These are phyloP conservation scores for Psidium guajava DNA, from an alignment of 345 rosid genomes.

Conservation along the genomic window DNA sequence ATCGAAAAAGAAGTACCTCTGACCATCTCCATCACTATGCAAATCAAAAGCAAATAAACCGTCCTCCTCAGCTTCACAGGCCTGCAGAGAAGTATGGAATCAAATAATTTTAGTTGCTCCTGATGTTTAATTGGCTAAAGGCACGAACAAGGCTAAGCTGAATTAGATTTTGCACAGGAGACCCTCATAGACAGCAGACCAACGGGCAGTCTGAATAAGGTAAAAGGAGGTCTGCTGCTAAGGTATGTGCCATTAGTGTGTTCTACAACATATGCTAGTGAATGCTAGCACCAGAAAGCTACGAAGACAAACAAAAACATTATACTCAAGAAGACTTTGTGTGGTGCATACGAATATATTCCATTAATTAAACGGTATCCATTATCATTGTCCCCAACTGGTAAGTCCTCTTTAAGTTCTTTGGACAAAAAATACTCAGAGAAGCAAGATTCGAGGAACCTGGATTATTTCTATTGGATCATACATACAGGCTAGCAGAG, in stretches of 20 bases:
- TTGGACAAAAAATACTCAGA: not conserved
- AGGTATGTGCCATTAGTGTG: not conserved
- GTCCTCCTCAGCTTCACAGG: constrained; percentile 73
- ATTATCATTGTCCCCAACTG: not conserved
- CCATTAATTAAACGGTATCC: not conserved
- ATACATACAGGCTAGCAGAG: not conserved
- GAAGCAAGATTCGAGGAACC: not conserved
- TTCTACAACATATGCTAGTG: not conserved
- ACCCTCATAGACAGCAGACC: not conserved
- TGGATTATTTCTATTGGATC: not conserved
- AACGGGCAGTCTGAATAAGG: not conserved
- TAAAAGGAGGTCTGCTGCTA: not conserved
- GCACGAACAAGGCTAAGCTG: not conserved
- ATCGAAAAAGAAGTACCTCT: constrained; percentile 26
- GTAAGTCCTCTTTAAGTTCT: not conserved
- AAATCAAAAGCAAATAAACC: constrained; percentile 76
- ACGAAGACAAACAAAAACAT: not conserved
- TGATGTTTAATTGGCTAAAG: not conserved
- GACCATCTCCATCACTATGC: constrained; percentile 82
- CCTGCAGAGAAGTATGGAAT: constrained; percentile 24
- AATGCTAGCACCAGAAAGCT: not conserved
- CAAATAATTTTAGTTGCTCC: not conserved
- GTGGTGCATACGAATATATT: not conserved
- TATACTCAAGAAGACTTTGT: not conserved
- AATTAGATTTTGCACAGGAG: not conserved